Conservation (phyloP, 2,329 filamentous ascomycete genomes). For the Macroventuria anomochaeta region DNA sequence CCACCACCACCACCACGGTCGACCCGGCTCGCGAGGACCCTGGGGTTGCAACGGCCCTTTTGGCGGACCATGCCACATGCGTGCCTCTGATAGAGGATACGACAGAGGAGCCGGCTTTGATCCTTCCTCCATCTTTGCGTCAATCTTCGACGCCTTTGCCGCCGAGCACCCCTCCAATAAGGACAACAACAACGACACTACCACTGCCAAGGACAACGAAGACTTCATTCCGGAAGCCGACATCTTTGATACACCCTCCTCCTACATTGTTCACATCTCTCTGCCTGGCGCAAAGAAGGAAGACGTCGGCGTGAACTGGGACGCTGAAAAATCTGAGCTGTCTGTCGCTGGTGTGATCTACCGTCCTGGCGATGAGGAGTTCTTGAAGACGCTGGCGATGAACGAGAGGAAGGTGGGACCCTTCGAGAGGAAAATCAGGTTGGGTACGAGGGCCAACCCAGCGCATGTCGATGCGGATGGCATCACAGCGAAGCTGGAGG, state of each 20-base stretch:
- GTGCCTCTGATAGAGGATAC: too few species aligned
- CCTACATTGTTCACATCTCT: slow-evolving; percentile 72
- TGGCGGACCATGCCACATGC: neutral
- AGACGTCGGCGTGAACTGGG: slow-evolving; percentile 78
- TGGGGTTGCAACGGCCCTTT: slow-evolving; percentile 30
- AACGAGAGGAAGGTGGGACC: slow-evolving; percentile 74
- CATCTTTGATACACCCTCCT: slow-evolving; percentile 71
- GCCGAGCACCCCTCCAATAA: slow-evolving; percentile 20
- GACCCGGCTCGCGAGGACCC: slow-evolving; percentile 36
- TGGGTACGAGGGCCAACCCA: slow-evolving; percentile 62
- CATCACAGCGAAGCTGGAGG: slow-evolving; percentile 78
- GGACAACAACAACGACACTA: slow-evolving; percentile 16
- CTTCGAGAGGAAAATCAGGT: slow-evolving; percentile 73
- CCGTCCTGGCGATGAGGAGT: slow-evolving; percentile 73
- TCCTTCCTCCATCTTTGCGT: slow-evolving; percentile 38
- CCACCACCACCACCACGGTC: slow-evolving; percentile 14
- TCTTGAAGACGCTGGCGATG: slow-evolving; percentile 66
- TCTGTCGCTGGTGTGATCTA: slow-evolving; percentile 75
- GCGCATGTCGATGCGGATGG: slow-evolving; percentile 69
- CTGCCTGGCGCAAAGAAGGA: slow-evolving; percentile 81
- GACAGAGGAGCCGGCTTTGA: slow-evolving; percentile 28
- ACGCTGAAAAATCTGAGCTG: slow-evolving; percentile 70
- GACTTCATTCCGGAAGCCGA: slow-evolving; percentile 72
- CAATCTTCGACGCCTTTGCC: slow-evolving; percentile 46
- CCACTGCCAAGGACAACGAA: slow-evolving; percentile 24